Percentiles rank a stretch among this genome's conserved stretches.
Conservation (phyloP, 495 filamentous ascomycete species). For the Baudoinia panamericana region DNA sequence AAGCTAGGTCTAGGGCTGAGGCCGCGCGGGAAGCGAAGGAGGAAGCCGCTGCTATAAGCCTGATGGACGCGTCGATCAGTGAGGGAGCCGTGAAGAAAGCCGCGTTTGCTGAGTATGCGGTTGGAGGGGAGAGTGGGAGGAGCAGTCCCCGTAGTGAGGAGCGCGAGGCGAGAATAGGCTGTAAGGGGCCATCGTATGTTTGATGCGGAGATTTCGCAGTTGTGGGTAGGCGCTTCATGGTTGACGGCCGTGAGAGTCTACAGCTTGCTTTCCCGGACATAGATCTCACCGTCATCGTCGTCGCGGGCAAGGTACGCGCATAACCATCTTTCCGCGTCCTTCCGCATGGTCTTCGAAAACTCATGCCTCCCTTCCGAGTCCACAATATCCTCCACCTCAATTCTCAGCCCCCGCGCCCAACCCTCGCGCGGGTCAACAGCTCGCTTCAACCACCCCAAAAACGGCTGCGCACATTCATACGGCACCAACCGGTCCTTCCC, state of each 20-base stretch:
- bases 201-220: too few species aligned
- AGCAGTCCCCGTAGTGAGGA: conserved; percentile 16
- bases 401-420: conserved; percentile 38
- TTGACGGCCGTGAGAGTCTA: neutral
- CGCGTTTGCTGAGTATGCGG: too few species aligned
- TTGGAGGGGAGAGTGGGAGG: too few species aligned
- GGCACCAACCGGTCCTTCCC: conserved; percentile 75
- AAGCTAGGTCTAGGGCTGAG: conserved; percentile 16
- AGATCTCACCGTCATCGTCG: neutral
- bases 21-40: conserved; percentile 13
- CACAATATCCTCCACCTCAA: conserved; percentile 58
- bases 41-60: conserved; percentile 17
- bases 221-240: neutral
- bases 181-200: too few species aligned
- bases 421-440: conserved; percentile 36
- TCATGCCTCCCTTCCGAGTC: conserved; percentile 62
- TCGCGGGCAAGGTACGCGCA: conserved; percentile 19
- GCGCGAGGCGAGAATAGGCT: neutral
- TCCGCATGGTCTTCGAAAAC: conserved; percentile 58
- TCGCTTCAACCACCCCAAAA: conserved; percentile 57
- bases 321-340: conserved; percentile 40
- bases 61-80: too few species aligned
- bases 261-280: conserved; percentile 12
- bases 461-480: conserved; percentile 51
- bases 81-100: too few species aligned